Evolutionary conservation across 352 stramenopile genomes (phyloP), one percentile per base, ranked within the genome.

Genomic region (Phytophthora boehmeriae): DNA sequence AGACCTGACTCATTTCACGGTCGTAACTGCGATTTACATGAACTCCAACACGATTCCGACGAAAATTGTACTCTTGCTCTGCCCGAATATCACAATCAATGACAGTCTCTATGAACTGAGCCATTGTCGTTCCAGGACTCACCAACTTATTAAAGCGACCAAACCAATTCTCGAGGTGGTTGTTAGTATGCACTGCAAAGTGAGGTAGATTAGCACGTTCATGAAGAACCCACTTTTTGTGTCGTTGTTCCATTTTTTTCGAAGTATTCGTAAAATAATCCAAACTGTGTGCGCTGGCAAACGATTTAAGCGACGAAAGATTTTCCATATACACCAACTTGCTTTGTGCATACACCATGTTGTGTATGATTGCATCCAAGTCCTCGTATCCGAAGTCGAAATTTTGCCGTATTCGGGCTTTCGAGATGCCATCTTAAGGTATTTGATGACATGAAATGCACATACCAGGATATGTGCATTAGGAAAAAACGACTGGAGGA

Each of bases 111-210:
- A 68, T 10, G 13, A 27, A 64, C 0, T 66, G 13, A 5, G 1
- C 16, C 47, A 64, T 66, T 8, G 25, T 43, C 23, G 34, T 63
- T 11, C n/a, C n/a, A 14, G 36, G 20, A 3, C 27, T 57, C 0
- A 68, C 17, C 0, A 17, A 28, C 13, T 59, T 49, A 54, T 78
- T 71, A 8, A 74, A 55, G 25, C 68, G 61, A 0, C 65, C 70
- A 25, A 78, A 75, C n/a, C 41, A 70, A 11, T 10, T 63, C 30
- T 78, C 65, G 1, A 74, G 39, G 3, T 43, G 48, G 20, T 78
- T 78, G 57, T 78, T 73, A 0, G 65, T 75, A 44, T 72, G 54
- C 1, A 66, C 64, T 5, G 25, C 19, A 22, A 71, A 67, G n/a
- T 71, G 56, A 0, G 61, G 42, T 0, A 75, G 42, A 6, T 66